Conservation (phyloP, 2,329 filamentous ascomycete species). For the Claviceps sp. region DNA sequence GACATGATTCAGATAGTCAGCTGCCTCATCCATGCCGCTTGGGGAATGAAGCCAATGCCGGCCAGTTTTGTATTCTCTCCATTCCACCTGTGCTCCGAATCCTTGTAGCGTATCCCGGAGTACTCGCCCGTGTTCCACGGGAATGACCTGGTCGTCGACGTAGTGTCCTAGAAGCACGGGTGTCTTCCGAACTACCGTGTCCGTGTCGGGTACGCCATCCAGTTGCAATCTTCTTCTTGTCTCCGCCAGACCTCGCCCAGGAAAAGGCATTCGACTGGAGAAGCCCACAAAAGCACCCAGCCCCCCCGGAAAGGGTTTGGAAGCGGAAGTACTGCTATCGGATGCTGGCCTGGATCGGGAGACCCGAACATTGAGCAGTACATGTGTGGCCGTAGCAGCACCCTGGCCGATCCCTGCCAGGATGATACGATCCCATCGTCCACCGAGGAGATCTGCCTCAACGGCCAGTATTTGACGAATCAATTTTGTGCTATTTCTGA, state of each 20-base stretch:
- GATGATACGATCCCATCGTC: slow-evolving; percentile 25
- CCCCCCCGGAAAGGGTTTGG: neutral
- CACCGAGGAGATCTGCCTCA: slow-evolving; percentile 24
- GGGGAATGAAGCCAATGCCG: slow-evolving; percentile 32
- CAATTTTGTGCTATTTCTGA: slow-evolving; percentile 23
- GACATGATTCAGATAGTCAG: slow-evolving; percentile 17
- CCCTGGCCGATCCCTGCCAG: slow-evolving; percentile 35
- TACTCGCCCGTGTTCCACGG: slow-evolving; percentile 21
- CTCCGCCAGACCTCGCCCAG: slow-evolving; percentile 15
- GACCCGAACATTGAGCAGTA: slow-evolving; percentile 22
- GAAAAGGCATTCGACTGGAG: slow-evolving; percentile 23
- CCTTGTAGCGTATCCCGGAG: slow-evolving; percentile 20
- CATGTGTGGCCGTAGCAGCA: slow-evolving; percentile 25
- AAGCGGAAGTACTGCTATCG: neutral
- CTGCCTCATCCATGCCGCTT: slow-evolving; percentile 27
- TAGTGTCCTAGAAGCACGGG: slow-evolving; percentile 33
- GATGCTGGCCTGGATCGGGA: slow-evolving; percentile 5
- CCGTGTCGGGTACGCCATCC: slow-evolving; percentile 10
- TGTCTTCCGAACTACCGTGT: slow-evolving; percentile 24
- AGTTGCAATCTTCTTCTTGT: slow-evolving; percentile 21
- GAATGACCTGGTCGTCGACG: slow-evolving; percentile 27
- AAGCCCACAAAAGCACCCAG: slow-evolving; percentile 25
- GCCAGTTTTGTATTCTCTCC: slow-evolving; percentile 28
- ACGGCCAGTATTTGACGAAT: slow-evolving; percentile 19
- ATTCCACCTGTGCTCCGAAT: slow-evolving; percentile 25